These are phyloP conservation scores for Fraxinus paxiana DNA, from an alignment of 305 asterid species.

Conservation along the genomic window DNA sequence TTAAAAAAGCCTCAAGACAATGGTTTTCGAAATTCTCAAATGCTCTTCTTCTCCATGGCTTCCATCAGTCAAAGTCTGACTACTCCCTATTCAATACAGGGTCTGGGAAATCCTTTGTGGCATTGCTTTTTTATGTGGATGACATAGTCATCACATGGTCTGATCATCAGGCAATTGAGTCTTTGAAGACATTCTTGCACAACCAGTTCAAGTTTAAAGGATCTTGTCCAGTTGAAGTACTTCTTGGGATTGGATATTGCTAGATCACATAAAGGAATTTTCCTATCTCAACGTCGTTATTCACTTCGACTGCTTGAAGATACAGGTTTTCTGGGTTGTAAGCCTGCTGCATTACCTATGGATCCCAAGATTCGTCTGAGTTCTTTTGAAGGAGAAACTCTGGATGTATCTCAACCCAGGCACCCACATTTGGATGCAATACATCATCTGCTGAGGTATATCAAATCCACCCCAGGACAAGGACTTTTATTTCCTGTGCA, in stretches of 20 bases:
- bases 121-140: background rate
- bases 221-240: no score
- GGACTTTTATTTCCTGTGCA: background rate
- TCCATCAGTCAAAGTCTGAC: no score
- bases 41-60: no score
- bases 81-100: background rate
- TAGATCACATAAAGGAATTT: background rate
- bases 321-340: background rate
- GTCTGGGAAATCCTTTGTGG: background rate
- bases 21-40: no score
- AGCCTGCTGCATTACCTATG: background rate
- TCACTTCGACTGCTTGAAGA: background rate
- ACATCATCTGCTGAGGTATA: background rate
- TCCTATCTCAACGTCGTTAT: background rate
- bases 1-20: no score
- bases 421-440: background rate
- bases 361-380: background rate
- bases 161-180: background rate
- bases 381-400: background rate
- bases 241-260: background rate
- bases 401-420: background rate
- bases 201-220: background rate
- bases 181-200: no score
- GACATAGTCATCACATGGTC: background rate
- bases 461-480: background rate